Percentiles rank a stretch among this genome's conserved stretches.
phyloP scores from a whole-genome alignment of 2,329 filamentous ascomycete genomes.

The Periglandula ipomoeae region DNA sequence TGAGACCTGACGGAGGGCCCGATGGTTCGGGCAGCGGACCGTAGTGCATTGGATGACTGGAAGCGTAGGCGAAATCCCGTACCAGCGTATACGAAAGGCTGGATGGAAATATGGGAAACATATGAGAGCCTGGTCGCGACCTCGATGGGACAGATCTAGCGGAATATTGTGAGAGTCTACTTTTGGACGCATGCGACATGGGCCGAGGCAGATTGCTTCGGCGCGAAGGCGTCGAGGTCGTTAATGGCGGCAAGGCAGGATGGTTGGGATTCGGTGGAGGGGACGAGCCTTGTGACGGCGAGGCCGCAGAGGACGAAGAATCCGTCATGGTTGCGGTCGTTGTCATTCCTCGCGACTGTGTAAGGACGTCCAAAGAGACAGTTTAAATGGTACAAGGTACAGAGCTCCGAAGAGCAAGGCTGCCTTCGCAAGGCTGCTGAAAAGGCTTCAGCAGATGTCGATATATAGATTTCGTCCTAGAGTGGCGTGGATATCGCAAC shows the following conservation, averaged over 20 bases:
- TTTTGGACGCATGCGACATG: slow-evolving; percentile 69
- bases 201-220: slow-evolving; percentile 54
- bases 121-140: slow-evolving; percentile 72
- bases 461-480: neutral
- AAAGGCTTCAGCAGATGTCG: neutral
- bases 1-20: slow-evolving; percentile 62
- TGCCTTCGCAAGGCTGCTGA: neutral
- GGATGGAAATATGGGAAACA: slow-evolving; percentile 76
- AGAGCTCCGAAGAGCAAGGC: neutral
- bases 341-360: slow-evolving; percentile 20
- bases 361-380: neutral
- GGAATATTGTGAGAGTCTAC: slow-evolving; percentile 78
- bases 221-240: slow-evolving; percentile 48
- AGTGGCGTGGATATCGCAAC: slow-evolving; percentile 1
- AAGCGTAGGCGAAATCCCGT: slow-evolving; percentile 89
- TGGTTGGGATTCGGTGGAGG: slow-evolving; percentile 41
- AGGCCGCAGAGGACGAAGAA: slow-evolving; percentile 44
- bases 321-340: slow-evolving; percentile 47
- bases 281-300: slow-evolving; percentile 39
- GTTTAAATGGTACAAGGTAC: neutral
- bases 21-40: slow-evolving; percentile 74
- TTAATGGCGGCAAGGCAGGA: slow-evolving; percentile 45
- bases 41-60: slow-evolving; percentile 81
- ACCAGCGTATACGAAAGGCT: slow-evolving; percentile 83
- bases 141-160: slow-evolving; percentile 57